These are phyloP conservation scores for Cydonia oblonga DNA, from an alignment of 331 rosid genomes.

Conservation along the genomic window DNA sequence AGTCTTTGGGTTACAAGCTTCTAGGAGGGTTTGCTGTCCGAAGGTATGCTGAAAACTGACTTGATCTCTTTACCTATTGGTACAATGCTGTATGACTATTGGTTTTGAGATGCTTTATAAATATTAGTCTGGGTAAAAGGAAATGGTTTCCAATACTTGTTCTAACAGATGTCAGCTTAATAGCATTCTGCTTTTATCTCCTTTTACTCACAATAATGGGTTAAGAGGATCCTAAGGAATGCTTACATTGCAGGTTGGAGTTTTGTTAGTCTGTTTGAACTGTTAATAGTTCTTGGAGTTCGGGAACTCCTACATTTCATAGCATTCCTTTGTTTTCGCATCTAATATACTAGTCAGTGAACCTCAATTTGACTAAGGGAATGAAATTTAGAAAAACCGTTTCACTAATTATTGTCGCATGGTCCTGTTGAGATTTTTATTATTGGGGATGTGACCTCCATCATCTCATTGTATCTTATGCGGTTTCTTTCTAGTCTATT, in stretches of 20 bases:
- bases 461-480: neutral
- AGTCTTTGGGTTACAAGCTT: conserved; percentile 50
- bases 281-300: neutral
- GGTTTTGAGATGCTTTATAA: neutral
- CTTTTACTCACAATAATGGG: conserved; percentile 10
- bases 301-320: neutral
- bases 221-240: conserved; percentile 20
- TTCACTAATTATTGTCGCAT: neutral
- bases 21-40: conserved; percentile 45
- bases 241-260: conserved; percentile 11
- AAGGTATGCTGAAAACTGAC: conserved; percentile 23
- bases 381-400: neutral
- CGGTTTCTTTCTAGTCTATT: too few relatives aligned
- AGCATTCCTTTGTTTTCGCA: neutral
- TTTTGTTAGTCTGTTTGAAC: neutral
- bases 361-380: neutral
- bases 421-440: neutral
- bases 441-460: neutral
- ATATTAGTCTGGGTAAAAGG: neutral
- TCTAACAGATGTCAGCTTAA: neutral
- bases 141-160: neutral
- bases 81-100: too few relatives aligned
- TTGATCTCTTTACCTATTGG: neutral
- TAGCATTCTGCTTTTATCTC: neutral
- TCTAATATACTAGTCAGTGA: neutral